Percentiles rank a stretch among this genome's conserved stretches.
Evolutionary conservation across 2,329 filamentous ascomycete species (phyloP).

Genomic region (Arthrobotrys sinensis): DNA sequence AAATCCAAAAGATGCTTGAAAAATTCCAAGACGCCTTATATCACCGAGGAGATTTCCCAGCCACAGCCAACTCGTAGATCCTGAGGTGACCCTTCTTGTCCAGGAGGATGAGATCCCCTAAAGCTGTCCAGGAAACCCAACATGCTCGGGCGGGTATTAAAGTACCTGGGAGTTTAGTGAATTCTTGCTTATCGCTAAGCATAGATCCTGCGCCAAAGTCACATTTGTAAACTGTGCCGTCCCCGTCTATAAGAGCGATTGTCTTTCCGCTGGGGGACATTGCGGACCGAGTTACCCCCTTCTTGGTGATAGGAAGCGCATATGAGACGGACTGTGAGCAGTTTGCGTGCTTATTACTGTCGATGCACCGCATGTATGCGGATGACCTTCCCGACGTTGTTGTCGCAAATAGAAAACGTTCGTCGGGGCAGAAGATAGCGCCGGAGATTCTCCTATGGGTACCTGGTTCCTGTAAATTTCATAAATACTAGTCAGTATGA

Average conservation of each 20-base stretch:
- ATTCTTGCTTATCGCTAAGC: slow-evolving; percentile 56
- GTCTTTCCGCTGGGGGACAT: slow-evolving; percentile 52
- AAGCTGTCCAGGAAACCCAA: slow-evolving; percentile 56
- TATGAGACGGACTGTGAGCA: slow-evolving; percentile 52
- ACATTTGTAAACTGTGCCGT: slow-evolving; percentile 53
- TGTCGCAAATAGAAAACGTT: slow-evolving; percentile 54
- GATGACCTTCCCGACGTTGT: slow-evolving; percentile 57
- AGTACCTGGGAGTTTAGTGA: slow-evolving; percentile 55
- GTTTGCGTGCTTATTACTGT: slow-evolving; percentile 47
- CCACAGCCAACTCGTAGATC: slow-evolving; percentile 34
- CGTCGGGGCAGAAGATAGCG: slow-evolving; percentile 47
- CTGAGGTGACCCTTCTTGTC: slow-evolving; percentile 56
- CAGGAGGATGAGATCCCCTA: slow-evolving; percentile 50
- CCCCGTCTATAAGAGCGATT: slow-evolving; percentile 52
- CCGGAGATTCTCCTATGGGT: slow-evolving; percentile 58
- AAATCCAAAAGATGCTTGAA: background rate
- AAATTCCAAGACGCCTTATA: slow-evolving; percentile 16
- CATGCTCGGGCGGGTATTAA: slow-evolving; percentile 56
- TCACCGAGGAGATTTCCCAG: slow-evolving; percentile 45
- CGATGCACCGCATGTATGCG: slow-evolving; percentile 57
- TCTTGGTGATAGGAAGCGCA: slow-evolving; percentile 55
- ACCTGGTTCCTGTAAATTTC: slow-evolving; percentile 49
- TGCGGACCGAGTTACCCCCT: slow-evolving; percentile 49
- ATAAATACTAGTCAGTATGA: slow-evolving; percentile 25
- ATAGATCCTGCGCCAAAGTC: slow-evolving; percentile 51